Percentiles rank a stretch among this genome's conserved stretches.
These are phyloP conservation scores for Mycosarcoma maydis DNA, from an alignment of 1,284 basidiomycete species.

Conservation along the genomic window DNA sequence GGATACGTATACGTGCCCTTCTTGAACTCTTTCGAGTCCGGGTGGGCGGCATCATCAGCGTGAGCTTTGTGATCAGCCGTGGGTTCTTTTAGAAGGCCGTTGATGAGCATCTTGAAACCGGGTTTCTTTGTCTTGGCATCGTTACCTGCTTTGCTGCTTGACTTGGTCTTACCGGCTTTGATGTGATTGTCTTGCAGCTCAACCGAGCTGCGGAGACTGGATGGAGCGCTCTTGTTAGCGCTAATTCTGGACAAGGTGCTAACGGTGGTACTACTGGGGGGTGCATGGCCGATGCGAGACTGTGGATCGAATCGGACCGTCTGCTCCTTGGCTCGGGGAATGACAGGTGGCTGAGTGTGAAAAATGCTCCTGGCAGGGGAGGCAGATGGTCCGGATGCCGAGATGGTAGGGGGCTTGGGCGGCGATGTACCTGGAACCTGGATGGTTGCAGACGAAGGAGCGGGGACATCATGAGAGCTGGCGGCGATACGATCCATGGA, in stretches of 20 bases:
- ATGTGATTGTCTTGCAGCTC: constrained; percentile 26
- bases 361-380: constrained; percentile 30
- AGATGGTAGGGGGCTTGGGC: not conserved
- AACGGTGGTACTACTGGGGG: not conserved
- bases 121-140: constrained; percentile 34
- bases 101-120: constrained; percentile 44
- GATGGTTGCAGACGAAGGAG: not conserved
- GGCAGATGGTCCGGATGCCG: not conserved
- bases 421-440: not conserved
- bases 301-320: constrained; percentile 44
- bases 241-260: not conserved
- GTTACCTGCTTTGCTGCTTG: constrained; percentile 9
- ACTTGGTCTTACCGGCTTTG: constrained; percentile 19
- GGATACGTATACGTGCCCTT: constrained; percentile 93
- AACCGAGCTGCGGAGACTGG: constrained; percentile 27
- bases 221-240: constrained; percentile 19
- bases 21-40: constrained; percentile 87
- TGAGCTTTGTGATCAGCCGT: constrained; percentile 14
- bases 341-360: constrained; percentile 14
- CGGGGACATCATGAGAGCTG: constrained; percentile 8
- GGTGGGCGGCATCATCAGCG: constrained; percentile 27
- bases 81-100: constrained; percentile 45
- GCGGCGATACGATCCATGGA: constrained; percentile 18
- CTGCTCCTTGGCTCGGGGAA: constrained; percentile 27
- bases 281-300: constrained; percentile 31